Evolutionary conservation across 345 rosid species (phyloP).

Genomic region (Geranium rotundifolium): DNA sequence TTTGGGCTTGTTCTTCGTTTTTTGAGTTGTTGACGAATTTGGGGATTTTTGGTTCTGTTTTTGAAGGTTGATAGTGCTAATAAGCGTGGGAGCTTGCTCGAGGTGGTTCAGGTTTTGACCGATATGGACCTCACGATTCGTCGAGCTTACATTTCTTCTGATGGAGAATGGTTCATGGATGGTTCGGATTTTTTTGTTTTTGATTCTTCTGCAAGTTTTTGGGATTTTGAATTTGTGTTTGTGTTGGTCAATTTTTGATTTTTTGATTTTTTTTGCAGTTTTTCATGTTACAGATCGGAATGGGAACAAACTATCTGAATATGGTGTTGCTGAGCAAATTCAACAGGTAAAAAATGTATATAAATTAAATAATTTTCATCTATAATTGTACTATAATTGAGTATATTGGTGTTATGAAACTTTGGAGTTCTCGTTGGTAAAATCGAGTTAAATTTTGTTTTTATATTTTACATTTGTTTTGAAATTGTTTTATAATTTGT

Average conservation of each 20-base stretch:
- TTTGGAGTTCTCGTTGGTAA: too few species aligned
- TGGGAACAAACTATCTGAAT: constrained; percentile 58
- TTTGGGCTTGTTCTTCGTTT: constrained; percentile 5
- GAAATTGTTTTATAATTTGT: too few species aligned
- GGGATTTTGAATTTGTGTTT: constrained; percentile 7
- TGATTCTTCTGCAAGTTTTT: not conserved
- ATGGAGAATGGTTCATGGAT: constrained; percentile 89
- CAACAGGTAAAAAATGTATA: constrained; percentile 50
- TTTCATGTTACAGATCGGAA: constrained; percentile 66
- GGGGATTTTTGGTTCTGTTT: not conserved
- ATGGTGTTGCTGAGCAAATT: constrained; percentile 51
- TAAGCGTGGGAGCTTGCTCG: constrained; percentile 64
- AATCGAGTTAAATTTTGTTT: too few species aligned
- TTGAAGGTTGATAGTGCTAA: constrained; percentile 73
- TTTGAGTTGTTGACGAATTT: not conserved
- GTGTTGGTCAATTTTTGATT: not conserved
- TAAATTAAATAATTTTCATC: too few species aligned
- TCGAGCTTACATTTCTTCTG: constrained; percentile 81
- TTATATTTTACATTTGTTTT: too few species aligned
- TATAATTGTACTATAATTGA: too few species aligned
- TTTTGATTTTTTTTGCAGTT: constrained; percentile 25
- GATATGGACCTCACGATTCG: constrained; percentile 57
- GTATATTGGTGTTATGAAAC: too few species aligned
- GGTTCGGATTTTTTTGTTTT: constrained; percentile 27
- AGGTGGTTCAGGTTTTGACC: constrained; percentile 74